phyloP scores from a whole-genome alignment of 208 protist species.

The Plasmodiophora brassicae region DNA sequence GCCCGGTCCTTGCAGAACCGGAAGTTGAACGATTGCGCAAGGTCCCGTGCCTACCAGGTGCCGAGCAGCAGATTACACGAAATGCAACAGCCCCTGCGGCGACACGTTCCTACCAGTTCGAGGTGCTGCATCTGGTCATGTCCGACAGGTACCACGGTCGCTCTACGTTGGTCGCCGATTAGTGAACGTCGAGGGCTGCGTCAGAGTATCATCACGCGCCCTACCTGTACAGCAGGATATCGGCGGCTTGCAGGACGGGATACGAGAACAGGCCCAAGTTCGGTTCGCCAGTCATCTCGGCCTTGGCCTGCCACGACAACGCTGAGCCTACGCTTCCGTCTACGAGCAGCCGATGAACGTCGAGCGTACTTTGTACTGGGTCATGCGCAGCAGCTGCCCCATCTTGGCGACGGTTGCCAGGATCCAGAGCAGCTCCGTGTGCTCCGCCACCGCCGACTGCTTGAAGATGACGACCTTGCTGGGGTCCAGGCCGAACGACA shows the following conservation, averaged over 20 bases:
- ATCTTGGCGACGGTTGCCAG: neutral
- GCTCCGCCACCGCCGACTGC: neutral
- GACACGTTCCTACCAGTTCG: neutral
- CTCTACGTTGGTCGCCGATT: no score
- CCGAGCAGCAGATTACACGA: no score
- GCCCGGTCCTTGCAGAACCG: neutral
- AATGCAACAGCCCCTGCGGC: no score
- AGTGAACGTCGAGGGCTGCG: no score
- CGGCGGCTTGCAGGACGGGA: conserved; percentile 3
- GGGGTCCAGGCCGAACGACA: neutral
- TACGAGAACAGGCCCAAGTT: neutral
- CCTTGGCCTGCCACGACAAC: no score
- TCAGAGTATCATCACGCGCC: no score
- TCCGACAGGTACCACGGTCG: neutral
- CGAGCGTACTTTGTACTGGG: neutral
- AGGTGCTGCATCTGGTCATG: conserved; percentile 1
- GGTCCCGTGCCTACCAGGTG: neutral
- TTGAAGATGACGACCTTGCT: neutral
- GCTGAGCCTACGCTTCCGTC: neutral
- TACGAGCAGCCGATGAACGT: neutral
- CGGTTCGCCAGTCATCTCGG: neutral
- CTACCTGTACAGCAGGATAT: conserved; percentile 15
- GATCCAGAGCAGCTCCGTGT: conserved; percentile 12
- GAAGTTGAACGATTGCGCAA: neutral
- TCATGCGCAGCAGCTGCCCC: neutral